Evolutionary conservation across 2,329 filamentous ascomycete species (phyloP).

Genomic region (Claviceps humidiphila): DNA sequence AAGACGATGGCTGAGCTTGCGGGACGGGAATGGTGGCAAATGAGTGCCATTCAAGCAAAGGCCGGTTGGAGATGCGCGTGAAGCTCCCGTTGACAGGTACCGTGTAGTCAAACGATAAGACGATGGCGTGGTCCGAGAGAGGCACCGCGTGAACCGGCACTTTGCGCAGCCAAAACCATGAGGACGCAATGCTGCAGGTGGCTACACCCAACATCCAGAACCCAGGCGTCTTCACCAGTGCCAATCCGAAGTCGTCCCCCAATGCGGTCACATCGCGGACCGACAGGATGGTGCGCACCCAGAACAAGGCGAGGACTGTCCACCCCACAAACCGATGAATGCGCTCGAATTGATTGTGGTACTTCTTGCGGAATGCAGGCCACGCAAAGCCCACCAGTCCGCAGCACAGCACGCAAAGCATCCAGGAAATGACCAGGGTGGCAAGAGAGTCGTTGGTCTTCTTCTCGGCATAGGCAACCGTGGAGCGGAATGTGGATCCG

Average conservation of each 20-base stretch:
- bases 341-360: slow-evolving; percentile 58
- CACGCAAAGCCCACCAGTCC: slow-evolving; percentile 49
- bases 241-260: slow-evolving; percentile 20
- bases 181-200: slow-evolving; percentile 52
- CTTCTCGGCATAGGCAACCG: slow-evolving; percentile 19
- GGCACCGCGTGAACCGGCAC: slow-evolving; percentile 51
- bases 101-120: slow-evolving; percentile 55
- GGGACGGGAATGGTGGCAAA: slow-evolving; percentile 61
- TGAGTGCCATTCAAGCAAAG: slow-evolving; percentile 59
- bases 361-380: slow-evolving; percentile 46
- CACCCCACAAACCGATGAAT: slow-evolving; percentile 64
- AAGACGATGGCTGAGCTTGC: slow-evolving; percentile 12
- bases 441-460: slow-evolving; percentile 25
- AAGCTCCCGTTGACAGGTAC: slow-evolving; percentile 35
- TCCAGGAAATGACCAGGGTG: slow-evolving; percentile 37
- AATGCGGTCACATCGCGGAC: slow-evolving; percentile 29
- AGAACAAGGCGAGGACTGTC: slow-evolving; percentile 51
- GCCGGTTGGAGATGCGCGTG: slow-evolving; percentile 45
- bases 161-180: slow-evolving; percentile 60
- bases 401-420: slow-evolving; percentile 44
- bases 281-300: slow-evolving; percentile 46
- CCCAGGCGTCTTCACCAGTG: slow-evolving; percentile 25
- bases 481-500: slow-evolving; percentile 26
- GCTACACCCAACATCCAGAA: slow-evolving; percentile 58
- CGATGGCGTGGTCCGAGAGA: slow-evolving; percentile 59